These are phyloP conservation scores for Prototheca cutis DNA, from an alignment of 163 green algal genomes.

Conservation along the genomic window DNA sequence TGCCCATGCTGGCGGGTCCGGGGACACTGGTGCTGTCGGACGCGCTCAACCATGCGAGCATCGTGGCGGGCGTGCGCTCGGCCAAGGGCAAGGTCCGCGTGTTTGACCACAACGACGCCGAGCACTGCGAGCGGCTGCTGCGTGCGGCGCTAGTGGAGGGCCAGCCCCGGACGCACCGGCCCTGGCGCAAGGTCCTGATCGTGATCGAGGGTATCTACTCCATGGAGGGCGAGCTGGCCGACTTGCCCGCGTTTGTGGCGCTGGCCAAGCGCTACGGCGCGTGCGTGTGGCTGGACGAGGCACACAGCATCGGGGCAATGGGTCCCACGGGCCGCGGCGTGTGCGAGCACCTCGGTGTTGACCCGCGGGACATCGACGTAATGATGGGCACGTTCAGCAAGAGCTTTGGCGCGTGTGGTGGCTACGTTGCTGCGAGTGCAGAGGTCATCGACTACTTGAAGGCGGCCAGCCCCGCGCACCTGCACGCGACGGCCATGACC, in stretches of 20 bases:
- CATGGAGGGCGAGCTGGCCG: slow-evolving; percentile 93
- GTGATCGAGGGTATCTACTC: slow-evolving; percentile 96
- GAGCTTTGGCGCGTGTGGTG: slow-evolving; percentile 89
- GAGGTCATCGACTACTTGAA: slow-evolving; percentile 68
- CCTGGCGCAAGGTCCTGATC: slow-evolving; percentile 96
- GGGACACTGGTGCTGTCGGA: slow-evolving; percentile 90
- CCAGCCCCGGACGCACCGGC: slow-evolving; percentile 78
- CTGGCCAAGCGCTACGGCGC: slow-evolving; percentile 63
- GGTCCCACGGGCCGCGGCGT: slow-evolving; percentile 64
- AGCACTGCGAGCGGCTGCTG: slow-evolving; percentile 82
- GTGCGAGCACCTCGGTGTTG: slow-evolving; percentile 85
- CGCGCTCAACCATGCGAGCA: slow-evolving; percentile 91
- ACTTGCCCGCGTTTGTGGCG: slow-evolving; percentile 70
- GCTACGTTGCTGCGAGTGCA: slow-evolving; percentile 71
- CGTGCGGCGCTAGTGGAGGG: slow-evolving; percentile 72
- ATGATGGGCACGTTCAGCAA: slow-evolving; percentile 99
- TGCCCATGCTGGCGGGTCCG: slow-evolving; percentile 76
- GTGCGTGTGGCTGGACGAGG: slow-evolving; percentile 97
- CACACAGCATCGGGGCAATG: slow-evolving; percentile 89
- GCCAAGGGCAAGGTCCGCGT: slow-evolving; percentile 59
- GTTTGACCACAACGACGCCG: slow-evolving; percentile 83
- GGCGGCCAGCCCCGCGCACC: slow-evolving; percentile 55
- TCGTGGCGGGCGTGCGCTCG: slow-evolving; percentile 76
- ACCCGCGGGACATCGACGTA: slow-evolving; percentile 83
- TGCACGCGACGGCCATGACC: slow-evolving; percentile 82